Percentiles rank a stretch among this genome's conserved stretches.
phyloP scores from a whole-genome alignment of 495 filamentous ascomycete species.

The Penicillium atrosanguineum region DNA sequence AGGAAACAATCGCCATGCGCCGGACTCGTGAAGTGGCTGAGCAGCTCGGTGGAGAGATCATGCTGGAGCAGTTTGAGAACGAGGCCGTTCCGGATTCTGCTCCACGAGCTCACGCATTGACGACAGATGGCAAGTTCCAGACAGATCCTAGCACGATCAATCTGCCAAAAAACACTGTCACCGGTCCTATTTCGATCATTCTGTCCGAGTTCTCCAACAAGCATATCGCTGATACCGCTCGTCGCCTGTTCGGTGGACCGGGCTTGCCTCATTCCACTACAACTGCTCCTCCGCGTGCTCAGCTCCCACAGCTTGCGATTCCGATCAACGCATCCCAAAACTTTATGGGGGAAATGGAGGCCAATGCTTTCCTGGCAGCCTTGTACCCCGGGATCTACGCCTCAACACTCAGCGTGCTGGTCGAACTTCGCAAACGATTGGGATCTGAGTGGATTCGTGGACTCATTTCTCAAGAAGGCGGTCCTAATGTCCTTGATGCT shows the following conservation, averaged over 20 bases:
- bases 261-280: constrained; percentile 70
- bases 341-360: constrained; percentile 79
- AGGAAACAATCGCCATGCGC: constrained; percentile 34
- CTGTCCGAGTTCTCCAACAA: constrained; percentile 64
- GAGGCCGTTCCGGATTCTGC: constrained; percentile 48
- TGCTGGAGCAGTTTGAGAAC: constrained; percentile 46
- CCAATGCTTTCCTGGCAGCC: constrained; percentile 75
- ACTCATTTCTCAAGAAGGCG: constrained; percentile 63
- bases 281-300: constrained; percentile 48
- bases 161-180: constrained; percentile 62
- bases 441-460: constrained; percentile 74
- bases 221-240: constrained; percentile 69
- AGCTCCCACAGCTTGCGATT: constrained; percentile 64
- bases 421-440: constrained; percentile 81
- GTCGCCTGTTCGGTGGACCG: constrained; percentile 68
- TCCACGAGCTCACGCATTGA: constrained; percentile 60
- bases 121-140: constrained; percentile 58
- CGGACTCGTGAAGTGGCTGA: constrained; percentile 46
- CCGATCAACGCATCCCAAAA: constrained; percentile 66
- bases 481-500: constrained; percentile 79
- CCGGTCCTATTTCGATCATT: constrained; percentile 63
- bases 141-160: constrained; percentile 69
- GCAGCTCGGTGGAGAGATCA: constrained; percentile 46
- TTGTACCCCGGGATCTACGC: constrained; percentile 82
- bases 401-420: constrained; percentile 65